Percentiles rank a stretch among this genome's conserved stretches.
phyloP scores from a whole-genome alignment of 1,284 basidiomycete species.

The Coriolopsis trogii region DNA sequence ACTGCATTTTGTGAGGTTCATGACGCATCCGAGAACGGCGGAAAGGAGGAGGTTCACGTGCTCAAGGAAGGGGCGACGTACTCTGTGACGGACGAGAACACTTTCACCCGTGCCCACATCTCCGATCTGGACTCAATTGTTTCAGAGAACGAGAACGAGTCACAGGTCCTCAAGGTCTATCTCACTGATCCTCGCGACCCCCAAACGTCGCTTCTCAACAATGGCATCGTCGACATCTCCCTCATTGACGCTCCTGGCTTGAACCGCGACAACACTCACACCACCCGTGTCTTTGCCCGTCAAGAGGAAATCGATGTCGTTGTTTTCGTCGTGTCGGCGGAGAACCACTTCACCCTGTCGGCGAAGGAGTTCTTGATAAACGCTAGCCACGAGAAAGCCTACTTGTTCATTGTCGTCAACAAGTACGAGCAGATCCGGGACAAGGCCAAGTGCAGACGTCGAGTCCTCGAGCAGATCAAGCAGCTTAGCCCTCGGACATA shows the following conservation, averaged over 20 bases:
- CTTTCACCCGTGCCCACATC: slow-evolving; percentile 74
- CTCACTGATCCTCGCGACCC: slow-evolving; percentile 75
- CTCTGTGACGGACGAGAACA: slow-evolving; percentile 71
- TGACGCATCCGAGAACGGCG: slow-evolving; percentile 84
- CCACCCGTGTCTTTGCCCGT: slow-evolving; percentile 93
- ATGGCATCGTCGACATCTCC: slow-evolving; percentile 96
- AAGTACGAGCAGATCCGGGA: slow-evolving; percentile 96
- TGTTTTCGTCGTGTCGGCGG: slow-evolving; percentile 97
- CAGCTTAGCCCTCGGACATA: slow-evolving; percentile 91
- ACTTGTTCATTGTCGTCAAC: slow-evolving; percentile 99
- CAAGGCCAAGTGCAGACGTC: slow-evolving; percentile 90
- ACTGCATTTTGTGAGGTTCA: slow-evolving; percentile 98
- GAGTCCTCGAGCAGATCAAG: slow-evolving; percentile 94
- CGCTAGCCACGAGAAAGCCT: slow-evolving; percentile 96
- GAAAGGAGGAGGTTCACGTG: slow-evolving; percentile 84
- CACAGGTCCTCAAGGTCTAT: slow-evolving; percentile 83
- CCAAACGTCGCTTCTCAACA: slow-evolving; percentile 87
- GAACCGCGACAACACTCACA: slow-evolving; percentile 95
- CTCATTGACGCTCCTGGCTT: slow-evolving; percentile 98
- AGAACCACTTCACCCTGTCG: slow-evolving; percentile 98
- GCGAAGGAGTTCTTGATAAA: slow-evolving; percentile 94
- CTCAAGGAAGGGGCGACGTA: slow-evolving; percentile 75
- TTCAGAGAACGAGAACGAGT: slow-evolving; percentile 74
- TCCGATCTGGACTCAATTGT: slow-evolving; percentile 82
- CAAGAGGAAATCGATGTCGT: slow-evolving; percentile 99